Base-by-base conservation (phyloP, 768 basidiomycete species). In the Russula griseocarnosa region DNA sequence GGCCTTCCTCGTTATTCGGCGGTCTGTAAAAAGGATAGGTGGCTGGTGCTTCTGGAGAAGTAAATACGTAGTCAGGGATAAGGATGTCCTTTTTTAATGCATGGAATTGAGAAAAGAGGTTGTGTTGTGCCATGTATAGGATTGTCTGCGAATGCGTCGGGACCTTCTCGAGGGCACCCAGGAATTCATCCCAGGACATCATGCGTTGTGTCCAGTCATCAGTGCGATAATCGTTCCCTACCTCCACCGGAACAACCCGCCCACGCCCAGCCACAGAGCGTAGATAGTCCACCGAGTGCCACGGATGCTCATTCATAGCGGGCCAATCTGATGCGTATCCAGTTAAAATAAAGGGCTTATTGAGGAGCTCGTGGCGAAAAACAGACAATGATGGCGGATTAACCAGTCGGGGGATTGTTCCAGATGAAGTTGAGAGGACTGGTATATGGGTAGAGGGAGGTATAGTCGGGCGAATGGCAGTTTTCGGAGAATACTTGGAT, bases 71-170 rank as follows among this genome's bases (percentile, higher is more conserved):
- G 71, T 97, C 94, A 0, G 97, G 96, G n/a, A 92, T 69, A 11
- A 81, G 66, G 55, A 98, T 83, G 70, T 98, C 97, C 9, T 79
- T 76, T 54, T 82, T 78, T 49, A 99, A 79, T 2, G 74, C 73
- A 1, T 94, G 94, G 68, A 98, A 94, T 73, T 99, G 97, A 46
- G 75, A 76, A 63, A 95, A 78, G 16, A 99, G 81, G 69, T 86
- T 82, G 75, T 99, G 87, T 71, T 99, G 97, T 0, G 97, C 97
- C 50, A 99, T 84, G 73, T 99, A 99, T 42, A 87, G 69, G 16
- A 77, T 72, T 3, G 79, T 71, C 55, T 60, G 67, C 36, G 67
- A 66, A 58, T 55, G 60, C 51, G 61, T 62, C 8, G 74, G 44
- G 8, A 26, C 46, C 60, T 69, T 51, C 61, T 60, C 67, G 38